Evolutionary conservation across 1,284 basidiomycete genomes (phyloP), one percentile per base, ranked within the genome.

Genomic region (Pseudozyma sp.): DNA sequence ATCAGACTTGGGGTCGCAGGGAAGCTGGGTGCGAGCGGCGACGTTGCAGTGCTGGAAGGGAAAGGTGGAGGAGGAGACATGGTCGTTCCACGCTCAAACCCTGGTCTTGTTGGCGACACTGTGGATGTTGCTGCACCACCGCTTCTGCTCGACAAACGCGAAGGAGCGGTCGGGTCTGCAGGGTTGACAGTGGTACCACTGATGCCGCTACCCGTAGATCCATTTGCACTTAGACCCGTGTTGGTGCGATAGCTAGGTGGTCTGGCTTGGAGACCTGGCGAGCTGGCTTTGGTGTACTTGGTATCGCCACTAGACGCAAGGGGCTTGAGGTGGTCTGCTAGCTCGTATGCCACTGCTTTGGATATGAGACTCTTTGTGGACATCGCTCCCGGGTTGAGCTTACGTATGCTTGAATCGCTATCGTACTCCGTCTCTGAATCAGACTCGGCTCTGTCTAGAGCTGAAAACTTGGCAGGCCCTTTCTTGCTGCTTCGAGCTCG

Each of bases 1-100:
- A 81, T 62, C 2, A 81, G 60, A 11, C 67, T 72, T 2, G 79
- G 79, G 17, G 79, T 81, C 3, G 79, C 79, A 0, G 76, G 68
- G 8, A 81, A 64, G 7, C 54, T 46, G 29, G 75, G 53, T 5
- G 45, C 33, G 14, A 61, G 13, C 2, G 55, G 51, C 9, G 62
- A 47, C 7, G 46, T 5, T 9, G 53, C 34, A 6, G 49, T 19
- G 17, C 47, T 42, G 5, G 47, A 17, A 10, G 60, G 54, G 48
- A 68, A 68, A 4, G 65, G 48, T 4, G 71, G 71, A 13, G 70
- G 66, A 7, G 71, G 61, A 2, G 70, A 62, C 46, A 55, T 47
- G 14, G 65, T 62, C 7, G 58, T 55, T 11, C 35, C 43, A 34
- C 60, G 64, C 19, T 59, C 57, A 40, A 54, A 44, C 0, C 11